Evolutionary conservation across 192 early-diverging fungal genomes (phyloP), one percentile per base, ranked within the genome.

Genomic region (Coemansia sp.): DNA sequence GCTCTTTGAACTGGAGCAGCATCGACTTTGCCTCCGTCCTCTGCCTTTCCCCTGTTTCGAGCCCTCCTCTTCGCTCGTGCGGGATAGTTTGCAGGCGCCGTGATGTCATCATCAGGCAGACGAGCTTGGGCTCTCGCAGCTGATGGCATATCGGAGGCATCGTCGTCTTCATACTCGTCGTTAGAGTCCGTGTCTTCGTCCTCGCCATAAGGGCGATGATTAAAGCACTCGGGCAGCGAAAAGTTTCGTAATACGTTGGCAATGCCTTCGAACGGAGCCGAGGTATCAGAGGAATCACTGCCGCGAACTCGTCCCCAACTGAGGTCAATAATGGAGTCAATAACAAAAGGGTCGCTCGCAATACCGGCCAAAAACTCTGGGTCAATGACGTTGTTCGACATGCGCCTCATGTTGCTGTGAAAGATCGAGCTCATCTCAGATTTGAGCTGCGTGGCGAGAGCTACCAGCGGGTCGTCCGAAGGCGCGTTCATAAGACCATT

Each of bases 381-480:
- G 29, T 70, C 71, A 18, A 70, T 72, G n/a, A 65, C 65, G 39
- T 65, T 62, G 65, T 44, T 69, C 12, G 75, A 52, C 61, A 74
- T 65, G 33, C 62, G 68, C 41, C 67, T 69, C 65, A 82, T 61
- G 22, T 76, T 73, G 24, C 43, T 68, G 31, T 71, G 71, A 15
- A 82, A 66, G 33, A 82, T 77, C 43, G 67, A 57, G 31, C 66
- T 58, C 75, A 82, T 76, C 33, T 77, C 75, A 20, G 69, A 29
- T 62, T 77, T 74, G 27, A 82, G 55, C 55, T 82, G 68, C 20
- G 80, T 71, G 0, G 80, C 80, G 60, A 82, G 66, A 10, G 76
- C 73, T 36, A 75, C 34, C 36, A 70, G 64, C 5, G 73, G 70
- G 60, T 83, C 76, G 40, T 75, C 80, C 1, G 73, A 66, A 6